Percentiles rank a stretch among this genome's conserved stretches.
phyloP scores from a whole-genome alignment of 2,329 filamentous ascomycete species.

The Phyllosticta capitalensis region DNA sequence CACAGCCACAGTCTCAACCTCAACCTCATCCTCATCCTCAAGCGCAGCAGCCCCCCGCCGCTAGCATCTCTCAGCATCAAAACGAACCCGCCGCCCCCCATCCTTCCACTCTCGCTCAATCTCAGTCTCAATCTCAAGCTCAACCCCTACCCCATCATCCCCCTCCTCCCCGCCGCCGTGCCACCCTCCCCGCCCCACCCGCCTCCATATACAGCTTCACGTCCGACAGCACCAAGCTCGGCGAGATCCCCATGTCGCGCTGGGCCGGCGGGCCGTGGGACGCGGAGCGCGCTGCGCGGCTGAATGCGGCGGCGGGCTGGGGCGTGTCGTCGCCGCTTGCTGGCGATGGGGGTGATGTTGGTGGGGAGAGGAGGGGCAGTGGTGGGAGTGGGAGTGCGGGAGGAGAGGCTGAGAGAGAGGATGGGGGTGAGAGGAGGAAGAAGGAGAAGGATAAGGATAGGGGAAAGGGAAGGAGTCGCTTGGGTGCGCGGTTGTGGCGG shows the following conservation, averaged over 20 bases:
- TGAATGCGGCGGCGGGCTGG: constrained; percentile 31
- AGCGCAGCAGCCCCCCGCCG: constrained; percentile 9
- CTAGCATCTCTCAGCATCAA: constrained; percentile 7
- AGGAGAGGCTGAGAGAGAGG: neutral
- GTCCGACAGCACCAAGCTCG: constrained; percentile 38
- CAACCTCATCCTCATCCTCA: neutral
- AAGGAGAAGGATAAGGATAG: neutral
- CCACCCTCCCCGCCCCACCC: constrained; percentile 26
- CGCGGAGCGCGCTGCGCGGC: constrained; percentile 30
- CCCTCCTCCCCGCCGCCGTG: constrained; percentile 14
- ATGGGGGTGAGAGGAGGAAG: neutral
- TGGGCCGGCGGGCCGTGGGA: constrained; percentile 34
- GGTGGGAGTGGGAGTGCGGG: neutral
- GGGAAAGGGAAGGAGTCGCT: neutral
- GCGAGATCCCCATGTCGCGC: constrained; percentile 37
- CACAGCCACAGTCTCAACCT: neutral
- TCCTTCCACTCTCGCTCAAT: constrained; percentile 1
- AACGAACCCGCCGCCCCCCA: too few relatives aligned
- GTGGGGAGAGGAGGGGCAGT: too few relatives aligned
- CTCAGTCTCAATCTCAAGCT: constrained; percentile 4
- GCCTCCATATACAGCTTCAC: constrained; percentile 34
- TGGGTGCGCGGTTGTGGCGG: neutral
- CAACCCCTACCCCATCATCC: constrained; percentile 1
- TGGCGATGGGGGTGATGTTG: neutral
- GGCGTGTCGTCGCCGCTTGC: constrained; percentile 19